Base-by-base conservation (phyloP, 371 early-diverging fungal genomes). In the Mortierella sp. region DNA sequence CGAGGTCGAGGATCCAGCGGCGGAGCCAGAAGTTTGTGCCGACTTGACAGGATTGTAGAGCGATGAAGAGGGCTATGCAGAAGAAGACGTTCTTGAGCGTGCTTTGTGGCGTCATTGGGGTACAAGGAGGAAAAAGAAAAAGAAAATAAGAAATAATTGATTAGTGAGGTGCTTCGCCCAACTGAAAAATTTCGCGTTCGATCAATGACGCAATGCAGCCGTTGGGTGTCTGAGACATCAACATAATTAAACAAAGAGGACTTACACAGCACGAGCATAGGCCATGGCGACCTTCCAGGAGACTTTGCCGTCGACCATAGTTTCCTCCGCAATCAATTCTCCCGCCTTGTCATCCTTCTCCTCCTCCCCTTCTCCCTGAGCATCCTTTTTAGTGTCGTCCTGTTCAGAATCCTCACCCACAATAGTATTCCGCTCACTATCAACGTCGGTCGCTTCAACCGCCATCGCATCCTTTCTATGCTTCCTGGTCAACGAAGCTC, bases 261-360 rank as follows among this genome's bases (percentile, higher is more conserved):
- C 85, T 74, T 26, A 96, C 94, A 97, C 96, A 0, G 97, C 91
- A 46, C 93, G 91, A 51, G 93, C 90, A 87, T 98, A 99, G 34
- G 91, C 86, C 72, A 81, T 76, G 88, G 97, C 97, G 4, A 96
- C 95, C 24, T 78, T 82, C 83, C 88, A 90, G 31, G 88, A 84
- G 31, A 98, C 97, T 55, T 92, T 91, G 37, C 98, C 98, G 77
- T 92, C 91, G 16, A 94, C 95, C 46, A 92, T 88, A 76, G 94
- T 94, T 89, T 97, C 98, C 19, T 91, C 89, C 6, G 91, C 90
- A 73, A 96, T 93, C 50, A 95, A 85, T 24, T 88, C 87, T n/a
- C 91, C 91, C 5, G 74, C 86, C 44, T 90, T 67, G 3, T 34
- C 64, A 61, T 37, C 64, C 21, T 61, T 26, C 24, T 51, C 51